Evolutionary conservation across 2,329 filamentous ascomycete species (phyloP), one percentile per base, ranked within the genome.

Genomic region (Nemania abortiva): DNA sequence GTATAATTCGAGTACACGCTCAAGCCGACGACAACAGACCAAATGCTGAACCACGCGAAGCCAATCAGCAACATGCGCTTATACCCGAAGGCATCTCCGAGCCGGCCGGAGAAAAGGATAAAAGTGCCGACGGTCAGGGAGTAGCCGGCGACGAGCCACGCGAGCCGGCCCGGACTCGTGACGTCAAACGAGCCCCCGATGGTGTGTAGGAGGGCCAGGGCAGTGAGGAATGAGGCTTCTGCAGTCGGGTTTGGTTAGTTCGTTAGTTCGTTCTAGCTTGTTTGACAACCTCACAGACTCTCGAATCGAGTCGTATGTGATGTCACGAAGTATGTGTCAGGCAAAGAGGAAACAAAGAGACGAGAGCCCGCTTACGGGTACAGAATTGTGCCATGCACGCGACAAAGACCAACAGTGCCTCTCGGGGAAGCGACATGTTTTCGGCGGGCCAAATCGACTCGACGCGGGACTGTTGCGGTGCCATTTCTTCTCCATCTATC

Each of bases 11-110:
- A 74, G 71, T 82, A 85, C 6, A 82, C 78, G 58, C 79, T 79
- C 27, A 83, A 76, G 1, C 84, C 85, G 3, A 79, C 80, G 55
- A 85, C 72, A 39, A 83, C 63, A 20, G 81, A 84, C 83, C 82
- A 86, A 0, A 86, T 15, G 3, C 78, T 80, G 69, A 85, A 84
- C 84, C 85, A 87, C 15, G 74, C 66, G 68, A 81, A 85, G 0
- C 84, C 85, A 29, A 83, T 76, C 9, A 86, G 69, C 53, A 86
- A 78, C 75, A 86, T 78, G 6, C 73, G 79, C 74, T 84, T 85
- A 75, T 84, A 82, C 11, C 85, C 85, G 70, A 82, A 85, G 31
- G 84, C 69, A 75, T 86, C 84, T 50, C 84, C 84, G 6, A 85
- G 77, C 7, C 84, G 79, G 3, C 84, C 85, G 2, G 83, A 81